Percentiles rank a stretch among this genome's conserved stretches.
Evolutionary conservation across 768 basidiomycete genomes (phyloP).

Genomic region (Russula foetens): DNA sequence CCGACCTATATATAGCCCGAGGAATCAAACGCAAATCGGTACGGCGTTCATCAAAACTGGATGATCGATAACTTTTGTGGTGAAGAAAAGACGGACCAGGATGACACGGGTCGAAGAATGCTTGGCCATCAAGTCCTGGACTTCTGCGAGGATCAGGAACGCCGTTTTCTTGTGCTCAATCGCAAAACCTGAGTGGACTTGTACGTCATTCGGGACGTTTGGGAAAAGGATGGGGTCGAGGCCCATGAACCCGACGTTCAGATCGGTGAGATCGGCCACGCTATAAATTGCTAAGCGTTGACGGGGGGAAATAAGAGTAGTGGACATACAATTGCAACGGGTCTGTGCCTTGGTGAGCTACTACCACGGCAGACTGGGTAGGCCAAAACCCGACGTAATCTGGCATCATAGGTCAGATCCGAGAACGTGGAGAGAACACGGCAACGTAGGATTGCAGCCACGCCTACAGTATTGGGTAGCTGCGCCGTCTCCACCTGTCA

Average conservation of each 20-base stretch:
- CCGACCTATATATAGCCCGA: not conserved
- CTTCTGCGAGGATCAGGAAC: slow-evolving; percentile 6
- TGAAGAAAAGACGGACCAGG: not conserved
- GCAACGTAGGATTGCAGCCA: too few species aligned
- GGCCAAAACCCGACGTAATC: too few species aligned
- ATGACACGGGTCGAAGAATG: slow-evolving; percentile 3
- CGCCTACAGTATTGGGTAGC: too few species aligned
- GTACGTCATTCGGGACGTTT: not conserved
- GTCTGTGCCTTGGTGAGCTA: too few species aligned
- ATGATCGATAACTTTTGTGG: too few species aligned
- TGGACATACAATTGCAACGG: too few species aligned
- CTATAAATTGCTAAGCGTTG: not conserved
- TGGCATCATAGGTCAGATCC: too few species aligned
- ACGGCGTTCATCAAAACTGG: not conserved
- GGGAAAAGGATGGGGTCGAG: slow-evolving; percentile 11
- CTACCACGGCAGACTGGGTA: too few species aligned
- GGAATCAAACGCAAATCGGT: not conserved
- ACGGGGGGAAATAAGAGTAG: too few species aligned
- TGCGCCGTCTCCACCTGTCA: too few species aligned
- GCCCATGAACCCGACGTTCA: not conserved
- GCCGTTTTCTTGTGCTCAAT: slow-evolving; percentile 12
- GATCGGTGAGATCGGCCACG: slow-evolving; percentile 6
- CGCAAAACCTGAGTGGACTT: slow-evolving; percentile 10
- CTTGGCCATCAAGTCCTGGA: slow-evolving; percentile 9
- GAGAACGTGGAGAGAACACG: too few species aligned